Conservation (phyloP, 179 eudicot genomes). For the Silene coronaria region DNA sequence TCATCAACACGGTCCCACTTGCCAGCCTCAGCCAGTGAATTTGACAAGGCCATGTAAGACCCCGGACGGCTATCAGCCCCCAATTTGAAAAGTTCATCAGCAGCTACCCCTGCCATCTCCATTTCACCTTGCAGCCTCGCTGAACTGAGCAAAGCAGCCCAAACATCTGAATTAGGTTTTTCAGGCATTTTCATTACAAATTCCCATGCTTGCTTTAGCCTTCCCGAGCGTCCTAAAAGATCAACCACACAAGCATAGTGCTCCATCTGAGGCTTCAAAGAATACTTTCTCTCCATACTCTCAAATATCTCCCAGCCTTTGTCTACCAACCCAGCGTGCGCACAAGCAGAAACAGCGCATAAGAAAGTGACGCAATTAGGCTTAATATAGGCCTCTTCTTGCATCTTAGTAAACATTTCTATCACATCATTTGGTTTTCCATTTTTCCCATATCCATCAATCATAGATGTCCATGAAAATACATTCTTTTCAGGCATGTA, state of each 20-base stretch:
- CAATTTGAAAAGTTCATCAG: constrained; percentile 59
- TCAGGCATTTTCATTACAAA: constrained; percentile 64
- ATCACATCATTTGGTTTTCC: constrained; percentile 68
- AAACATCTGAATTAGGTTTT: constrained; percentile 80
- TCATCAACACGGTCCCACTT: constrained; percentile 71
- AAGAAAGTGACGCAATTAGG: constrained; percentile 78
- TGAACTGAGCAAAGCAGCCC: constrained; percentile 84
- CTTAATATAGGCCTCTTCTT: constrained; percentile 17
- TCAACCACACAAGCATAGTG: constrained; percentile 95
- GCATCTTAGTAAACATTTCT: constrained; percentile 51
- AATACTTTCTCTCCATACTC: constrained; percentile 64
- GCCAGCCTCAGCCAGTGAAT: constrained; percentile 74
- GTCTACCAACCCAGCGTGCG: constrained; percentile 61
- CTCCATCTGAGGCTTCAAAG: constrained; percentile 80
- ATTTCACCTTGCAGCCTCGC: constrained; percentile 66
- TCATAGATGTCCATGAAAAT: constrained; percentile 92
- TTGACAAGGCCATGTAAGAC: constrained; percentile 72
- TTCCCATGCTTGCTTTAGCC: constrained; percentile 52
- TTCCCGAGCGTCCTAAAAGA: constrained; percentile 76
- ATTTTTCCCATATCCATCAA: constrained; percentile 86
- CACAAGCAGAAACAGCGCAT: constrained; percentile 73
- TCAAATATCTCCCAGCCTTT: constrained; percentile 62
- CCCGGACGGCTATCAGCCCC: constrained; percentile 55
- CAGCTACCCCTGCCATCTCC: constrained; percentile 66
- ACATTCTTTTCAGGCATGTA: constrained; percentile 62